phyloP scores from a whole-genome alignment of 1,284 basidiomycete species.

The Neotropicomus parvogracilis region DNA sequence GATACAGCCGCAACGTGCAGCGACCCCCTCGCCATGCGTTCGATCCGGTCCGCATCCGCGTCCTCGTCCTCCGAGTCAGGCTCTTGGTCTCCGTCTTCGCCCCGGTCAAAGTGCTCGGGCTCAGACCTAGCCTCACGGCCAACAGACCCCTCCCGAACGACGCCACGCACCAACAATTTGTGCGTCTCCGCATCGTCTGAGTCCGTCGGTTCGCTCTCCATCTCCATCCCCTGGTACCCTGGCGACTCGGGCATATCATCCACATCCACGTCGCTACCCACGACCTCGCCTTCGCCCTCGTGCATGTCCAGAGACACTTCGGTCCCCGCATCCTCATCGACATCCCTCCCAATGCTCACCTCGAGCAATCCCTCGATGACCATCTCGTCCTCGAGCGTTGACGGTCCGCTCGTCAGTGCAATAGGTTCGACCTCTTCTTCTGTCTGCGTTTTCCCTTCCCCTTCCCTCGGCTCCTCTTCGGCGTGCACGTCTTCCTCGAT shows the following conservation, averaged over 20 bases:
- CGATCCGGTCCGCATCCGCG: conserved; percentile 16
- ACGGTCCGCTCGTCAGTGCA: background rate
- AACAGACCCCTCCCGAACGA: background rate
- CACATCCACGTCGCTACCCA: conserved; percentile 1
- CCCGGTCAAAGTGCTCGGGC: background rate
- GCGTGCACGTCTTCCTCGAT: conserved; percentile 12
- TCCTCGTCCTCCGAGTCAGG: background rate
- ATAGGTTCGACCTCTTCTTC: background rate
- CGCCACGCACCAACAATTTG: conserved; percentile 9
- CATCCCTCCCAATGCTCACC: background rate
- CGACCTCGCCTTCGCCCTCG: background rate
- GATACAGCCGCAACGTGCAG: conserved; percentile 2
- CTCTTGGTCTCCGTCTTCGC: background rate
- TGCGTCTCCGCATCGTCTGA: conserved; percentile 33
- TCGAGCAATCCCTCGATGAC: conserved; percentile 26
- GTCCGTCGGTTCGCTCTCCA: conserved; percentile 18
- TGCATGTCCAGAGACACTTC: background rate
- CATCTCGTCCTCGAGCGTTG: conserved; percentile 19
- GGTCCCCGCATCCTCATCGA: background rate
- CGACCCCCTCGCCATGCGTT: conserved; percentile 15
- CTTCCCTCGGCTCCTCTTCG: background rate
- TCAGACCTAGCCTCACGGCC: background rate
- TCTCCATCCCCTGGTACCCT: conserved; percentile 15
- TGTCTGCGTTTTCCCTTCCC: no score
- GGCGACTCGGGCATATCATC: conserved; percentile 1